Percentiles rank a stretch among this genome's conserved stretches.
Evolutionary conservation across 345 rosid species (phyloP).

Genomic region (Citrus australasica): DNA sequence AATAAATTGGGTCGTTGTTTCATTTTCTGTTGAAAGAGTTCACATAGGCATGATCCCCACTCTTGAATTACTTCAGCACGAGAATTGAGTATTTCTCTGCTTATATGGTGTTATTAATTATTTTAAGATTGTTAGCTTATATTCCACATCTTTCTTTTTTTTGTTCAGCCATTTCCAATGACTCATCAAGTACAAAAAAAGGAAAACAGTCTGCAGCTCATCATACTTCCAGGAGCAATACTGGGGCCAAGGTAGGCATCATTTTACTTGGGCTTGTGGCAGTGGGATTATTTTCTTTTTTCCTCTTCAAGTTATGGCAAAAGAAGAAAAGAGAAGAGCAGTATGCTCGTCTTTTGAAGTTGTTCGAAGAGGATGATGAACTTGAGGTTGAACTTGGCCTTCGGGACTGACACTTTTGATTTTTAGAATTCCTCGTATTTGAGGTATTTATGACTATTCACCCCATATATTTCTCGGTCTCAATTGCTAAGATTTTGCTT

Average conservation of each 20-base stretch:
- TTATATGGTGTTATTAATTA: background rate
- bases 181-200: slow-evolving; percentile 36
- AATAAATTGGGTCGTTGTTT: background rate
- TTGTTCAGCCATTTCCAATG: slow-evolving; percentile 53
- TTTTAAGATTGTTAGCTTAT: background rate
- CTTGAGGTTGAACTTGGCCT: slow-evolving; percentile 97
- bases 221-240: slow-evolving; percentile 37
- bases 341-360: slow-evolving; percentile 85
- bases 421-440: slow-evolving; percentile 12
- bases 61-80: background rate
- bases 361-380: slow-evolving; percentile 98
- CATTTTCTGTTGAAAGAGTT: background rate
- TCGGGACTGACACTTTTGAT: slow-evolving; percentile 49
- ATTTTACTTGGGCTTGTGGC: slow-evolving; percentile 48
- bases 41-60: background rate
- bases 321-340: slow-evolving; percentile 98
- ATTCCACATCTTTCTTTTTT: background rate
- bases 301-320: slow-evolving; percentile 86
- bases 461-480: background rate
- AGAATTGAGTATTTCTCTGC: background rate
- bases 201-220: slow-evolving; percentile 35
- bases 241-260: slow-evolving; percentile 48
- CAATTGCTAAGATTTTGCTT: background rate
- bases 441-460: slow-evolving; percentile 24
- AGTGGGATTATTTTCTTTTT: slow-evolving; percentile 50